These are phyloP conservation scores for Diplodia intermedia DNA, from an alignment of 2,329 filamentous ascomycete species.

Conservation along the genomic window DNA sequence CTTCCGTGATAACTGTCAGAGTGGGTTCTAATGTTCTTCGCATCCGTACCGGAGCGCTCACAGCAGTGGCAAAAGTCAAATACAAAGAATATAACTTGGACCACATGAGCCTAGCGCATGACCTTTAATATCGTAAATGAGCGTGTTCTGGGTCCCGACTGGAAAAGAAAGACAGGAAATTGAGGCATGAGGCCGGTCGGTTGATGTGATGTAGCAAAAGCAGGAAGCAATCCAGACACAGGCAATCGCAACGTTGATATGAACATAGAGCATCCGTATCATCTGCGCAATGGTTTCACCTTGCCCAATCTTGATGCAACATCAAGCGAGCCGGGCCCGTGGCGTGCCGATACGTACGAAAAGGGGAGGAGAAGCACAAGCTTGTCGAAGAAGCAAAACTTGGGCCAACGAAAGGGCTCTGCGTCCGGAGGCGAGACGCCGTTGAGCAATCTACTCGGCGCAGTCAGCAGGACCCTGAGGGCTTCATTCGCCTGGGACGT, in stretches of 20 bases:
- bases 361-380: neutral
- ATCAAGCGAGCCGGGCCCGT: neutral
- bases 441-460: neutral
- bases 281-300: too few species aligned
- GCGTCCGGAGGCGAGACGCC: neutral
- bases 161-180: too few species aligned
- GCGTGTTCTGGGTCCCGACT: neutral
- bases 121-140: neutral
- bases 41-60: neutral
- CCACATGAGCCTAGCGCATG: neutral
- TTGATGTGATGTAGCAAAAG: neutral
- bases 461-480: neutral
- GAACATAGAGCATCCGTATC: too few species aligned
- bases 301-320: neutral
- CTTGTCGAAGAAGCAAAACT: neutral
- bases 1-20: neutral
- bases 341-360: neutral
- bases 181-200: neutral
- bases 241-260: neutral
- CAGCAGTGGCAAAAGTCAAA: neutral
- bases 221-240: neutral
- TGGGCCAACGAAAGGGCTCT: neutral
- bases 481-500: constrained; percentile 18
- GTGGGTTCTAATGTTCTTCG: neutral
- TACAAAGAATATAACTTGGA: neutral